Percentiles rank a stretch among this genome's conserved stretches.
phyloP scores from a whole-genome alignment of 108 stramenopile species.

The Skeletonema potamos region DNA sequence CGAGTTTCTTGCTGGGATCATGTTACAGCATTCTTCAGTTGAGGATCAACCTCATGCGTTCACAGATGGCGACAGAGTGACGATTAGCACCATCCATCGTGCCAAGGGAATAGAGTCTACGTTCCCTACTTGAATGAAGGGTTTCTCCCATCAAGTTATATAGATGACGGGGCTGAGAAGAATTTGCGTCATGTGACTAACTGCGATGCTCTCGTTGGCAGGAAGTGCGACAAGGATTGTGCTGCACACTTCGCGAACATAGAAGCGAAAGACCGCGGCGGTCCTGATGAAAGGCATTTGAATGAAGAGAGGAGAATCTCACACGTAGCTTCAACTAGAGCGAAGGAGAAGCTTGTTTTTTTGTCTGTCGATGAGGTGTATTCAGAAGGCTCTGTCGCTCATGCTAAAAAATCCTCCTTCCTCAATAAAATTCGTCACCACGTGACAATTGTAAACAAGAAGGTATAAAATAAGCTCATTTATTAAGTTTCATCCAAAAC shows the following conservation, averaged over 20 bases:
- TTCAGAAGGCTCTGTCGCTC: neutral
- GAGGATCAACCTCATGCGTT: neutral
- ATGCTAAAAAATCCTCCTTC: neutral
- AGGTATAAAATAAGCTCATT: neutral
- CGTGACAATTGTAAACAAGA: neutral
- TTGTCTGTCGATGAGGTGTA: neutral
- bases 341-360: constrained; percentile 14
- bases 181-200: neutral
- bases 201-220: neutral
- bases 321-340: constrained; percentile 20
- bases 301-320: constrained; percentile 25
- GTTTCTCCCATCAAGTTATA: constrained; percentile 1
- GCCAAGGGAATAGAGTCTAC: constrained; percentile 33
- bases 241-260: constrained; percentile 1
- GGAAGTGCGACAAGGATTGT: constrained; percentile 2
- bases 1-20: constrained; percentile 4
- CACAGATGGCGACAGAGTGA: neutral
- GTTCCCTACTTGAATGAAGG: constrained; percentile 15
- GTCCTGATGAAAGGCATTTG: constrained; percentile 21
- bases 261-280: neutral
- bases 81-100: constrained; percentile 16
- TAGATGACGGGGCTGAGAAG: neutral
- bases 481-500: constrained; percentile 92
- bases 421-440: neutral
- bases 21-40: neutral